Percentiles rank a stretch among this genome's conserved stretches.
Conservation (phyloP, 108 stramenopile species). For the Aureococcus anophagefferens region DNA sequence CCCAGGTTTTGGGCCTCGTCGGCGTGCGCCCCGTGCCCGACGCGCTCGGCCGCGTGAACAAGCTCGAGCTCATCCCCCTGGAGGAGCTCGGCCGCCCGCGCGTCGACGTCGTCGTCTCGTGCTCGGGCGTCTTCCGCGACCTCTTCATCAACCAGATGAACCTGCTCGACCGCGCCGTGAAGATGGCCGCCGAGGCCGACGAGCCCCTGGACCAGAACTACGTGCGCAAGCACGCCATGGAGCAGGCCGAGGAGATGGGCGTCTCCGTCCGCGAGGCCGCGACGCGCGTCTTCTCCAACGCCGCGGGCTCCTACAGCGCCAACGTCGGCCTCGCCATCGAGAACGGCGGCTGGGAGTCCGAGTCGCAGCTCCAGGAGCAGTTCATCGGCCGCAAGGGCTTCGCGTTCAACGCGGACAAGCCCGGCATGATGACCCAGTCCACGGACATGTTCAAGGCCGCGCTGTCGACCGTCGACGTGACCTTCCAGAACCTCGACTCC, state of each 20-base stretch:
- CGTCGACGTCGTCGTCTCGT: conserved; percentile 89
- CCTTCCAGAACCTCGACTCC: conserved; percentile 92
- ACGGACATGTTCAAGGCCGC: conserved; percentile 85
- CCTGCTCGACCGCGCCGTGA: conserved; percentile 90
- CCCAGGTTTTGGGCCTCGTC: conserved; percentile 82
- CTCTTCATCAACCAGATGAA: conserved; percentile 99
- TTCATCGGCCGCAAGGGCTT: conserved; percentile 89
- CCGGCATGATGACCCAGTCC: conserved; percentile 93
- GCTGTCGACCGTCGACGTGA: conserved; percentile 83
- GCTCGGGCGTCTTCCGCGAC: conserved; percentile 95
- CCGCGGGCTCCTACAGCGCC: conserved; percentile 89
- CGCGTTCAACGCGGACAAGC: conserved; percentile 92
- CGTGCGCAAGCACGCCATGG: conserved; percentile 85
- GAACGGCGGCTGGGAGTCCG: conserved; percentile 94
- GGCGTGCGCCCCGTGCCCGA: conserved; percentile 86
- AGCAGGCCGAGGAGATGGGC: conserved; percentile 76
- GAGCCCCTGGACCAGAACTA: conserved; percentile 81
- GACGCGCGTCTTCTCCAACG: conserved; percentile 89
- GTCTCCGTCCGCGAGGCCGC: conserved; percentile 80
- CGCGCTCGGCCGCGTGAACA: conserved; percentile 90
- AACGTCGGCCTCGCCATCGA: conserved; percentile 95
- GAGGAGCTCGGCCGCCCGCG: conserved; percentile 88
- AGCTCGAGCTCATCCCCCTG: conserved; percentile 92
- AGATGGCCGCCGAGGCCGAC: conserved; percentile 93
- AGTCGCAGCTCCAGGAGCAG: conserved; percentile 83